phyloP scores from a whole-genome alignment of 208 protist species.

The Vickermania ingenoplastis region DNA sequence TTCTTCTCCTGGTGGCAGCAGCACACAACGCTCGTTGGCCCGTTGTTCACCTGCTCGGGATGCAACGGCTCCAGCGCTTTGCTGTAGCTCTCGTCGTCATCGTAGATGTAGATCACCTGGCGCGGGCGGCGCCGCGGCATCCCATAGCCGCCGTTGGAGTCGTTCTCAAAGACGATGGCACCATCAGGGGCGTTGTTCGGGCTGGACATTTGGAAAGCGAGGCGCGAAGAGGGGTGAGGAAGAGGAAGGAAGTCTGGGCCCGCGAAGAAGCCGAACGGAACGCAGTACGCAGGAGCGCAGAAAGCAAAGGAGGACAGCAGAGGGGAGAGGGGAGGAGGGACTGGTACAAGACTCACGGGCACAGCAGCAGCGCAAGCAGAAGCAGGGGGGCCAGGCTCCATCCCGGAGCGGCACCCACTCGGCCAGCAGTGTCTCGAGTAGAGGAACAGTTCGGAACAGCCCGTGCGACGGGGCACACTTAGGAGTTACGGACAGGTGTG shows the following conservation, averaged over 20 bases:
- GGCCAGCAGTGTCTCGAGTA: no score
- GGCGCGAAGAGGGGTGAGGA: not conserved
- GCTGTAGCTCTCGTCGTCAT: not conserved
- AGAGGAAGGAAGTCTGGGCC: not conserved
- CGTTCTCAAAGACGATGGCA: not conserved
- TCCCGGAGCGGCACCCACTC: no score
- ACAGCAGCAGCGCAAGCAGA: no score
- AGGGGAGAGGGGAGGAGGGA: no score
- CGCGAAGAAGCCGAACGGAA: not conserved
- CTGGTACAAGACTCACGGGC: no score
- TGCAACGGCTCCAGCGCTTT: not conserved
- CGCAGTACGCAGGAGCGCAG: constrained; percentile 1
- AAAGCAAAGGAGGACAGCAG: no score
- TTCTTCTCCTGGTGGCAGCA: constrained; percentile 9
- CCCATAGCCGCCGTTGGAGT: not conserved
- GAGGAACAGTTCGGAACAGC: no score
- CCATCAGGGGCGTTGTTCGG: not conserved
- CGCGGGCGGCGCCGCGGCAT: constrained; percentile 5
- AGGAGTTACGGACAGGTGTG: no score
- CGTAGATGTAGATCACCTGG: constrained; percentile 12
- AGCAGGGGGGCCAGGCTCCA: no score
- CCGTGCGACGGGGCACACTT: no score
- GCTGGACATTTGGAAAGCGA: not conserved
- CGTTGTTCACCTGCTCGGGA: not conserved
- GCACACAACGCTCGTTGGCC: not conserved